These are phyloP conservation scores for Penicillium goetzii DNA, from an alignment of 495 filamentous ascomycete genomes.

Conservation along the genomic window DNA sequence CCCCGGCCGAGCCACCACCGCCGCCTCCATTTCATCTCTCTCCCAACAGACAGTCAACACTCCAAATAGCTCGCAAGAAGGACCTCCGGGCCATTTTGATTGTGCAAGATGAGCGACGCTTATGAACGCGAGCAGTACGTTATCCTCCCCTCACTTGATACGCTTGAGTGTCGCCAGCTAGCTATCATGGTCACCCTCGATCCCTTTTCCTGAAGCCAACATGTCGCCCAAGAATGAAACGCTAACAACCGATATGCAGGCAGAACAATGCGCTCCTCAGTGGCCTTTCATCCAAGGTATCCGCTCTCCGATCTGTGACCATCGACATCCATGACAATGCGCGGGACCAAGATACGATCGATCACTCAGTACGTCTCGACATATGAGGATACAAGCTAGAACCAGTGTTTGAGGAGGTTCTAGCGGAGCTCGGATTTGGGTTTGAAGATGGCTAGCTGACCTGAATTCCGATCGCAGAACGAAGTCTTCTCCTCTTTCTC, in stretches of 20 bases:
- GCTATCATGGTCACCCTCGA: not conserved
- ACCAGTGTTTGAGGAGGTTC: not conserved
- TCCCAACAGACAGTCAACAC: not conserved
- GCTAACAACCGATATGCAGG: constrained; percentile 40
- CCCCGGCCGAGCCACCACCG: constrained; percentile 24
- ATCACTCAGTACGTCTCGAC: constrained; percentile 68
- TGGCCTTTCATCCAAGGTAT: constrained; percentile 87
- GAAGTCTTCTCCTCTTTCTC: constrained; percentile 65
- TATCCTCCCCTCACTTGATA: not conserved
- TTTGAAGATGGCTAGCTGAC: constrained; percentile 15
- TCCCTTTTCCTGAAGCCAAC: constrained; percentile 9
- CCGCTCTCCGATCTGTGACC: constrained; percentile 92
- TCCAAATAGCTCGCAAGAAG: not conserved
- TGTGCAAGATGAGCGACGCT: constrained; percentile 78
- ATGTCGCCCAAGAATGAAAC: not conserved
- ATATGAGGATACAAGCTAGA: not conserved
- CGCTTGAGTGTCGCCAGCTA: not conserved
- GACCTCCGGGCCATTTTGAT: not conserved
- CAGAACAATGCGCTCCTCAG: constrained; percentile 97
- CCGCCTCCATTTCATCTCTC: not conserved
- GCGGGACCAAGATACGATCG: constrained; percentile 80
- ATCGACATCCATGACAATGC: constrained; percentile 98
- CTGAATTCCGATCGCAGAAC: constrained; percentile 38
- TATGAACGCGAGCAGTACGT: constrained; percentile 86
- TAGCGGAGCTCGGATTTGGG: not conserved